Conservation (phyloP, 2,329 filamentous ascomycete species). For the Colletotrichum sp. region DNA sequence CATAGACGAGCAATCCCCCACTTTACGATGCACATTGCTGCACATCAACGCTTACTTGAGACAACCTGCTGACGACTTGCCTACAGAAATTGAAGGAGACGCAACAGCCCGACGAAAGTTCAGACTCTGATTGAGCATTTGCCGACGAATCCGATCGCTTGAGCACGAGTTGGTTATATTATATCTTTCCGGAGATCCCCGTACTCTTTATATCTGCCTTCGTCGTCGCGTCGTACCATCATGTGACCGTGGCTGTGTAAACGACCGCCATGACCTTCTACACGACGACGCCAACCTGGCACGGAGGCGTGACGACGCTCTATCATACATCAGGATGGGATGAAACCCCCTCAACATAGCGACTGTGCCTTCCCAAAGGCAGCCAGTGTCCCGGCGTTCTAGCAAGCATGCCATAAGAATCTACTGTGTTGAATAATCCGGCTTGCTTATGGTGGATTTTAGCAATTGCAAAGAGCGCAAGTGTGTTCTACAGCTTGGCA, state of each 20-base stretch:
- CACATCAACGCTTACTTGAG: neutral
- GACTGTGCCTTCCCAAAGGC: neutral
- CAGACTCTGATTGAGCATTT: conserved; percentile 49
- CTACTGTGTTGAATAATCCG: neutral
- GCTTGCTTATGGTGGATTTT: too few relatives aligned
- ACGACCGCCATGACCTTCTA: neutral
- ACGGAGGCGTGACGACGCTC: neutral
- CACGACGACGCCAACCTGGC: neutral
- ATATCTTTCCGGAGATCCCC: neutral
- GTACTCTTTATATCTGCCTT: neutral
- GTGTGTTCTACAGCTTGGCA: conserved; percentile 70
- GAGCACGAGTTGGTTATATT: neutral
- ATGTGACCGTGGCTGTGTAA: neutral
- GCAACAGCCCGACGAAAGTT: conserved; percentile 55
- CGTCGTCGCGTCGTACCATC: neutral
- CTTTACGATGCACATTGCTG: neutral
- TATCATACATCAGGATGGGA: neutral
- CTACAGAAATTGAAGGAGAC: conserved; percentile 56
- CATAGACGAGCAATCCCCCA: neutral
- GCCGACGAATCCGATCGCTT: neutral
- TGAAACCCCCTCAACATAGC: neutral
- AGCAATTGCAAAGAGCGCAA: neutral
- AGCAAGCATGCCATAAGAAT: too few relatives aligned
- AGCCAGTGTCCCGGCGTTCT: neutral
- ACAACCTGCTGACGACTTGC: neutral